phyloP scores from a whole-genome alignment of 2,329 filamentous ascomycete genomes.

The Colletotrichum tofieldiae region DNA sequence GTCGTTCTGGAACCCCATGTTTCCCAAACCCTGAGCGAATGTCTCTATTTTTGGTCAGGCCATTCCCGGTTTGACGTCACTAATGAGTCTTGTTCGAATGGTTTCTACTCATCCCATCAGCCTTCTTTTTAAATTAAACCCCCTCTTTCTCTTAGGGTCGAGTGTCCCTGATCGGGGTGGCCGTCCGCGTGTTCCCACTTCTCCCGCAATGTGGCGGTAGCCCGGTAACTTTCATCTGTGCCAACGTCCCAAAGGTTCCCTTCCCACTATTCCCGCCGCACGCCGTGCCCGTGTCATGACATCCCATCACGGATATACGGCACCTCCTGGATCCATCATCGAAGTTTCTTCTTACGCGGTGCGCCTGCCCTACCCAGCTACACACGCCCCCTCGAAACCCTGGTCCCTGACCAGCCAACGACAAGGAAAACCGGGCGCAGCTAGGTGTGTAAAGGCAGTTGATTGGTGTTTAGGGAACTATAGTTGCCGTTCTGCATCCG shows the following conservation, averaged over 20 bases:
- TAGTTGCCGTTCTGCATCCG: constrained; percentile 34
- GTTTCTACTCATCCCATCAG: constrained; percentile 6
- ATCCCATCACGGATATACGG: constrained; percentile 36
- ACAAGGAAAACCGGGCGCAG: constrained; percentile 24
- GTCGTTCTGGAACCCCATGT: background rate
- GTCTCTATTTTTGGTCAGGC: constrained; percentile 26
- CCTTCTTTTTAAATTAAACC: background rate
- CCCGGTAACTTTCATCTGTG: constrained; percentile 26
- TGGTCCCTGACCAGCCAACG: constrained; percentile 16
- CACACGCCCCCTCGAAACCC: constrained; percentile 17
- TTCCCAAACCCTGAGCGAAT: background rate
- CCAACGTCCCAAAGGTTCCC: background rate
- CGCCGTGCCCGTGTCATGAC: constrained; percentile 25
- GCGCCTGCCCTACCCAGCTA: constrained; percentile 12
- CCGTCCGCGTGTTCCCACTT: constrained; percentile 20
- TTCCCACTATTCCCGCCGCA: background rate
- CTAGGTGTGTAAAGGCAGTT: background rate
- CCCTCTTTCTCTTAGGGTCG: background rate
- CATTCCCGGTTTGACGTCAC: constrained; percentile 27
- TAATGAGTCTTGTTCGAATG: constrained; percentile 8
- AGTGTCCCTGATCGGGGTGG: constrained; percentile 25
- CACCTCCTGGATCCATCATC: constrained; percentile 29
- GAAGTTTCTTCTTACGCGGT: constrained; percentile 26
- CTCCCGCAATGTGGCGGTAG: constrained; percentile 36
- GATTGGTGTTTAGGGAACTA: constrained; percentile 11